phyloP scores from a whole-genome alignment of 257 asterid genomes.

The Solanum okadae region DNA sequence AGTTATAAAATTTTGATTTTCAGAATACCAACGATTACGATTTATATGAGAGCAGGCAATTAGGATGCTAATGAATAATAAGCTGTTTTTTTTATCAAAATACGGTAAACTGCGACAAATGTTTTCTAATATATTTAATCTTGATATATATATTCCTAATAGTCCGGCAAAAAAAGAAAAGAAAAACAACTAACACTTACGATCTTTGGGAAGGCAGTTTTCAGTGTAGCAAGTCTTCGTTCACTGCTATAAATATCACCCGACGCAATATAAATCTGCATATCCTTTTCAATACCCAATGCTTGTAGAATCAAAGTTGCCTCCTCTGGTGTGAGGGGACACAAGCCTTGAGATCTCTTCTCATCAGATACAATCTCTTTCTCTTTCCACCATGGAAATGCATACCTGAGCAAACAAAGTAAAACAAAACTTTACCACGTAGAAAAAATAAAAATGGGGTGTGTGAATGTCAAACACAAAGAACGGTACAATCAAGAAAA shows the following conservation, averaged over 20 bases:
- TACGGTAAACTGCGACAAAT: background rate
- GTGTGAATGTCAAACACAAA: background rate
- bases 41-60: background rate
- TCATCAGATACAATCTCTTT: slow-evolving; percentile 77
- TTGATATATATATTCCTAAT: background rate
- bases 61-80: background rate
- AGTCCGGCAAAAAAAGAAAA: background rate
- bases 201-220: slow-evolving; percentile 66
- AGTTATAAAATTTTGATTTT: background rate
- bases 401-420: slow-evolving; percentile 42
- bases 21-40: background rate
- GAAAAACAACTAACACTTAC: slow-evolving; percentile 31
- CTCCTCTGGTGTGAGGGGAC: slow-evolving; percentile 96
- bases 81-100: background rate
- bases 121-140: background rate
- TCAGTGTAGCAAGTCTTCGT: slow-evolving; percentile 60
- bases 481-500: background rate
- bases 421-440: background rate
- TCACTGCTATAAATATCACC: slow-evolving; percentile 82
- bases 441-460: background rate
- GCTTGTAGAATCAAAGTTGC: slow-evolving; percentile 66
- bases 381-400: slow-evolving; percentile 96
- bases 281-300: slow-evolving; percentile 51
- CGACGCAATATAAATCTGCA: slow-evolving; percentile 81
- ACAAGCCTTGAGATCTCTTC: slow-evolving; percentile 69